Conservation (phyloP, 225 moss, liverwort and hornwort species). For the Ulota crispa region DNA sequence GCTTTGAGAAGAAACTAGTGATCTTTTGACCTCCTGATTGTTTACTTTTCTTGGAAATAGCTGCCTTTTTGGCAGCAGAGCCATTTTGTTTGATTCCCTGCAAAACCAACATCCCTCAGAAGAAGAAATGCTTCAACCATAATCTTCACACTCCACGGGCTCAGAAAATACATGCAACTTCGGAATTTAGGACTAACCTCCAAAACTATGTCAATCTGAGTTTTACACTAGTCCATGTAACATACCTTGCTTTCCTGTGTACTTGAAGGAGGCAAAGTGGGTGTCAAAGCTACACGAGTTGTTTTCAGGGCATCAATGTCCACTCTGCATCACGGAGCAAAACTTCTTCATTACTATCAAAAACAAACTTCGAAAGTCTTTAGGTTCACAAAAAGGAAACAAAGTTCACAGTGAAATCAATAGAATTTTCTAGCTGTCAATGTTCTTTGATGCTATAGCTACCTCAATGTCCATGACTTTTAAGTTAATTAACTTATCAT, state of each 20-base stretch:
- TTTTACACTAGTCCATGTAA: neutral
- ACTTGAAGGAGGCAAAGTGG: constrained; percentile 21
- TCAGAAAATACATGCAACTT: neutral
- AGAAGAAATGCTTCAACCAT: neutral
- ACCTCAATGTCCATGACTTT: too few relatives aligned
- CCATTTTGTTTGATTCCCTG: constrained; percentile 43
- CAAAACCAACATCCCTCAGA: constrained; percentile 8
- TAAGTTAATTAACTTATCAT: too few relatives aligned
- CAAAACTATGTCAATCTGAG: neutral
- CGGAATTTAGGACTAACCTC: neutral
- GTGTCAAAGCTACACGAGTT: constrained; percentile 19
- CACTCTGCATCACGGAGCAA: constrained; percentile 38
- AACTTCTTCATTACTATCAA: neutral
- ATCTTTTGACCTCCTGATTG: constrained; percentile 40
- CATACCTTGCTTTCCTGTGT: constrained; percentile 40
- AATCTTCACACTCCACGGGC: neutral
- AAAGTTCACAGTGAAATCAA: neutral
- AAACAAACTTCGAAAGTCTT: neutral
- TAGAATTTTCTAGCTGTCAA: too few relatives aligned
- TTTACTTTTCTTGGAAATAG: constrained; percentile 30
- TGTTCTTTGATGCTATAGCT: too few relatives aligned
- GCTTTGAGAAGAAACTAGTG: constrained; percentile 46
- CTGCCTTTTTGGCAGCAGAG: constrained; percentile 40
- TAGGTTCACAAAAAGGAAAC: neutral
- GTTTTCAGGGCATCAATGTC: constrained; percentile 39